A percentile compares a stretch with the other conserved stretches of the same genome.
These are phyloP conservation scores for Xenosphaeropsis pyriputrescens DNA, from an alignment of 2,329 filamentous ascomycete species.

Conservation along the genomic window DNA sequence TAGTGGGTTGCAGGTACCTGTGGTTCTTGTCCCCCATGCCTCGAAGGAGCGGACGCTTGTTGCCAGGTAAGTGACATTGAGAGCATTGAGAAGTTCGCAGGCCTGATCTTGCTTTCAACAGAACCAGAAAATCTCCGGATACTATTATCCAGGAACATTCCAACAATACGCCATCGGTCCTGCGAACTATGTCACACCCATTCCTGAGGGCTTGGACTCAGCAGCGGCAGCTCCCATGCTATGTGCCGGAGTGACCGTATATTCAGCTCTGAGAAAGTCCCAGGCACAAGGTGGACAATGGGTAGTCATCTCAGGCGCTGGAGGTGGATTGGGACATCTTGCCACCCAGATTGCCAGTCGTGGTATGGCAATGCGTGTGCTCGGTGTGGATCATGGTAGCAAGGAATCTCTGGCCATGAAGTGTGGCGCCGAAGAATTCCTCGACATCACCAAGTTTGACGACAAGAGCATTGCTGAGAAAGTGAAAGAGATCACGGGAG, in stretches of 20 bases:
- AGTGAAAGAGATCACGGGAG: constrained; percentile 39
- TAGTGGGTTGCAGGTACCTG: constrained; percentile 39
- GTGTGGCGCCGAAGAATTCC: constrained; percentile 51
- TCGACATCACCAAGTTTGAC: constrained; percentile 40
- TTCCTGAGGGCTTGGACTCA: constrained; percentile 43
- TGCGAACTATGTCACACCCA: constrained; percentile 55
- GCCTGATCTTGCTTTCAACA: constrained; percentile 1
- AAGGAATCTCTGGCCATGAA: constrained; percentile 42
- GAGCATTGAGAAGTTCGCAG: too few species aligned
- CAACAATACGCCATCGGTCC: constrained; percentile 52
- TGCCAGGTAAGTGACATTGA: constrained; percentile 38
- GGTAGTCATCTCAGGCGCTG: constrained; percentile 42
- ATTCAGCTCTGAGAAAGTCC: constrained; percentile 46
- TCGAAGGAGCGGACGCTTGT: constrained; percentile 46
- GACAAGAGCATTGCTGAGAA: constrained; percentile 34
- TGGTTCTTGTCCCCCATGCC: constrained; percentile 32
- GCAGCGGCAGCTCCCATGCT: constrained; percentile 51
- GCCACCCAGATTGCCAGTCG: constrained; percentile 42
- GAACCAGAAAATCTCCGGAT: constrained; percentile 45
- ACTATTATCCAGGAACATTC: constrained; percentile 57
- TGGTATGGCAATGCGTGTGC: constrained; percentile 49
- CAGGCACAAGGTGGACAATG: constrained; percentile 27
- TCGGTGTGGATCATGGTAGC: constrained; percentile 48
- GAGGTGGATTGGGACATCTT: constrained; percentile 50
- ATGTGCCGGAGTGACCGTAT: constrained; percentile 55